Evolutionary conservation across 2,329 filamentous ascomycete genomes (phyloP).

Genomic region (Neofusicoccum ribis): DNA sequence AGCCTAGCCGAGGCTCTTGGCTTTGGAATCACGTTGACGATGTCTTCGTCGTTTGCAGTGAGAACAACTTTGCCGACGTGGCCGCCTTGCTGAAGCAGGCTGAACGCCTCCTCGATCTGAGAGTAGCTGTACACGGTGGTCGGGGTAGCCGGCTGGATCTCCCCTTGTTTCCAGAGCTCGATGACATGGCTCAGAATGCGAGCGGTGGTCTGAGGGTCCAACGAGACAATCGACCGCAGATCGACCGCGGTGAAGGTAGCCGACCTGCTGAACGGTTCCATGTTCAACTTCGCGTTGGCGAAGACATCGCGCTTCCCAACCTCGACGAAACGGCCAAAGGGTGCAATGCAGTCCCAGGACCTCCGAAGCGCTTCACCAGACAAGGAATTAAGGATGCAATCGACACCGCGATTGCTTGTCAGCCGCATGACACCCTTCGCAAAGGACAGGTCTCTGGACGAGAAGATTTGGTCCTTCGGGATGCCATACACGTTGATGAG

Average conservation of each 20-base stretch:
- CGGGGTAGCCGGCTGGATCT: slow-evolving; percentile 30
- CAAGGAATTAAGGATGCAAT: slow-evolving; percentile 35
- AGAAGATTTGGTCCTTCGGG: not conserved
- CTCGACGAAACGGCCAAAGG: slow-evolving; percentile 35
- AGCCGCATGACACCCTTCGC: slow-evolving; percentile 26
- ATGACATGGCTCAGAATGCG: slow-evolving; percentile 15
- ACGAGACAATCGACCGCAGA: not conserved
- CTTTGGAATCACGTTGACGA: slow-evolving; percentile 1
- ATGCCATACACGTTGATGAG: slow-evolving; percentile 1
- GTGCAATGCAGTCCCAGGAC: slow-evolving; percentile 28
- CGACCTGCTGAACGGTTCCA: slow-evolving; percentile 26
- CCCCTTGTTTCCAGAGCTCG: slow-evolving; percentile 22
- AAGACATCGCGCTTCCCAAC: slow-evolving; percentile 29
- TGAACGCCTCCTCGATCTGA: slow-evolving; percentile 27
- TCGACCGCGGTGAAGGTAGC: not conserved
- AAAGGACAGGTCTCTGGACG: slow-evolving; percentile 21
- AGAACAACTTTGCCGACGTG: slow-evolving; percentile 29
- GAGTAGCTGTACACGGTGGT: slow-evolving; percentile 23
- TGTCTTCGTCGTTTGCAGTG: slow-evolving; percentile 12
- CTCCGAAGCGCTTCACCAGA: slow-evolving; percentile 25
- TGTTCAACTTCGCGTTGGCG: slow-evolving; percentile 20
- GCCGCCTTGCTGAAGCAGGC: slow-evolving; percentile 40
- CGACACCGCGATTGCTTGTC: slow-evolving; percentile 25
- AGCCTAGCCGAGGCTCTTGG: not conserved
- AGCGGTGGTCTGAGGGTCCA: not conserved